Evolutionary conservation across 352 stramenopile genomes (phyloP).

Genomic region (Vaucheria bursata): DNA sequence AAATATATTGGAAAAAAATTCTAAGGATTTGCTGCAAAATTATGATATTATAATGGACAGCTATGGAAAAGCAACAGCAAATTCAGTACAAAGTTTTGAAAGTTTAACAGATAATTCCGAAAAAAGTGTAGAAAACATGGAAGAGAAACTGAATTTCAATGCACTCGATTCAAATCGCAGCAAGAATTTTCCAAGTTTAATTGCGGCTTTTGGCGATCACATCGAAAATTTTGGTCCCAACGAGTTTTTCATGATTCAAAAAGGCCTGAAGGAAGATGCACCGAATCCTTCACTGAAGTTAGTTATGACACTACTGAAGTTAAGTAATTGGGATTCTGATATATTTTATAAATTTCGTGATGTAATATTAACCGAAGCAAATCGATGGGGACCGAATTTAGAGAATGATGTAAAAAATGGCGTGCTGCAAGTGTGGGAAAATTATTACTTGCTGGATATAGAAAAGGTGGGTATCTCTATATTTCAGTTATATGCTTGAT

Average conservation of each 20-base stretch:
- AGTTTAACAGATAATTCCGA: no score
- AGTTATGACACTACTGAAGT: conserved; percentile 76
- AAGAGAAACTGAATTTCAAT: no score
- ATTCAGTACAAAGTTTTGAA: no score
- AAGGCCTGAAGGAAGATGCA: conserved; percentile 56
- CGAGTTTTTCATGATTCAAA: conserved; percentile 87
- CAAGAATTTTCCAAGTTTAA: conserved; percentile 59
- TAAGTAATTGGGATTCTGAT: conserved; percentile 81
- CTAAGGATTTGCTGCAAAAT: no score
- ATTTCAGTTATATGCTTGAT: conserved; percentile 50
- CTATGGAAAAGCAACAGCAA: no score
- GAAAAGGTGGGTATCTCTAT: conserved; percentile 62
- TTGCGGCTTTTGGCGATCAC: conserved; percentile 66
- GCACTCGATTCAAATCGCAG: conserved; percentile 59
- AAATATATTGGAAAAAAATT: no score
- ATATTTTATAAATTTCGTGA: conserved; percentile 91
- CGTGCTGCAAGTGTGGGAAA: conserved; percentile 72
- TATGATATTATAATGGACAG: no score
- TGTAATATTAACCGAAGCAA: conserved; percentile 68
- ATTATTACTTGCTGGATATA: conserved; percentile 82
- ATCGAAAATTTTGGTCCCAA: conserved; percentile 80
- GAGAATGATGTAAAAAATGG: conserved; percentile 68
- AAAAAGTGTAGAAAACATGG: no score
- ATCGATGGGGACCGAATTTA: conserved; percentile 49
- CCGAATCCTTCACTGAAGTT: conserved; percentile 62